A percentile compares a stretch with the other conserved stretches of the same genome.
phyloP scores from a whole-genome alignment of 2,329 filamentous ascomycete species.

The Cladobotryum protrusum region DNA sequence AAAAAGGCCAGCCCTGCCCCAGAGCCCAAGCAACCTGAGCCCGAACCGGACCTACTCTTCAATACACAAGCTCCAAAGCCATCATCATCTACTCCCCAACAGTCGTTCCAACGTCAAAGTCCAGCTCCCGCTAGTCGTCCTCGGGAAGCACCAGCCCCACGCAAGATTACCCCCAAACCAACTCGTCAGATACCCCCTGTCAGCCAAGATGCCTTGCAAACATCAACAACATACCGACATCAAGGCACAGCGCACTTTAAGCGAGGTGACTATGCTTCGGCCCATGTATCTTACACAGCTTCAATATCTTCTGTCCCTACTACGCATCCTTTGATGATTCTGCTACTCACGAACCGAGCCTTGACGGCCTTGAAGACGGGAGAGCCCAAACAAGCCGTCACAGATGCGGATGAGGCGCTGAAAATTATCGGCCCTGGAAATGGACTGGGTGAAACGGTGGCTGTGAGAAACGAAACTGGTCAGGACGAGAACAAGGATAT shows the following conservation, averaged over 20 bases:
- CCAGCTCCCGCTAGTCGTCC: slow-evolving; percentile 32
- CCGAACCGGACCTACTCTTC: slow-evolving; percentile 61
- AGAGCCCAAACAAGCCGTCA: slow-evolving; percentile 79
- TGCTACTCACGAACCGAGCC: slow-evolving; percentile 88
- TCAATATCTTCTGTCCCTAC: slow-evolving; percentile 70
- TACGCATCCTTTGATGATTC: slow-evolving; percentile 74
- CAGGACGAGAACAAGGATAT: slow-evolving; percentile 69
- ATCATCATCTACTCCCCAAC: slow-evolving; percentile 29
- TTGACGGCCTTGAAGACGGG: slow-evolving; percentile 88
- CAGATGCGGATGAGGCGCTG: slow-evolving; percentile 77
- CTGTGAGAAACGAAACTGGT: slow-evolving; percentile 53
- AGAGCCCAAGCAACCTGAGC: slow-evolving; percentile 30
- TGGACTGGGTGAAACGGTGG: slow-evolving; percentile 75
- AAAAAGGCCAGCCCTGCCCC: slow-evolving; percentile 57
- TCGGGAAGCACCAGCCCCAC: slow-evolving; percentile 27
- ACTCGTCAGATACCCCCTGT: slow-evolving; percentile 59
- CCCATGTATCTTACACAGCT: slow-evolving; percentile 73
- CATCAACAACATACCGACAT: slow-evolving; percentile 70
- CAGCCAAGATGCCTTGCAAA: slow-evolving; percentile 61
- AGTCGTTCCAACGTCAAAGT: slow-evolving; percentile 28
- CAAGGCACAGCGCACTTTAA: slow-evolving; percentile 88
- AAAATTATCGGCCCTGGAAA: slow-evolving; percentile 70
- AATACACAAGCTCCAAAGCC: slow-evolving; percentile 31
- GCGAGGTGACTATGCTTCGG: slow-evolving; percentile 82
- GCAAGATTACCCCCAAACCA: slow-evolving; percentile 40